Evolutionary conservation across 1,139 yeast species (phyloP), one percentile per base, ranked within the genome.

Genomic region (Lodderomyces elongisporus): DNA sequence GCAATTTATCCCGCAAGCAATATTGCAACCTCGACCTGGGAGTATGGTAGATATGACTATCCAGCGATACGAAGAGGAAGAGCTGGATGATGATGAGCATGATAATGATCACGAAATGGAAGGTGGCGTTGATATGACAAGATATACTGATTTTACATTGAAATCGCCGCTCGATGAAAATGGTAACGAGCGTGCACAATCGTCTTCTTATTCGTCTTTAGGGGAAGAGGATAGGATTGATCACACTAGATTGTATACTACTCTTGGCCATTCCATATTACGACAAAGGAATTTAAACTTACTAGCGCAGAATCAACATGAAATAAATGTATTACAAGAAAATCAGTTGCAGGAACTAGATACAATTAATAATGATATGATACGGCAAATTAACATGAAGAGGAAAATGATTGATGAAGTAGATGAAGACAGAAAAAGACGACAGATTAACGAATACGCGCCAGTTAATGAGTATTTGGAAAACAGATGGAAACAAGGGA

Each of bases 401-500:
- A 43, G 73, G 27, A 47, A 44, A 36, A 39, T 43, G 31, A 45
- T 55, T 22, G 65, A 64, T 17, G 66, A 60, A 2, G 36, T 59
- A n/a, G 49, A 58, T 24, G 42, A 35, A 12, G 13, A 20, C 13
- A 47, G 74, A 6, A 61, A 59, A 37, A 54, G 51, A 38, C 49
- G 65, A 36, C 74, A 66, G 45, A 33, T 48, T 8, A 51, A 41
- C 5, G 69, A 60, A 17, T 61, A 52, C 39, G 47, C 52, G 36
- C 68, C 71, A 1, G 64, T 57, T 14, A 47, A 56, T 30, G 62
- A 58, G 33, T 59, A 66, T 40, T 50, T 66, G 31, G 46, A 53
- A 20, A 49, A 49, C 15, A 45, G 62, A 38, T 68, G 74, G 73
- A 58, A 53, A 34, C 67, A 64, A 21, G 69, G 70, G 3, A 48